Base-by-base conservation (phyloP, 2,329 filamentous ascomycete genomes). In the Raffaelea deltoideospora region DNA sequence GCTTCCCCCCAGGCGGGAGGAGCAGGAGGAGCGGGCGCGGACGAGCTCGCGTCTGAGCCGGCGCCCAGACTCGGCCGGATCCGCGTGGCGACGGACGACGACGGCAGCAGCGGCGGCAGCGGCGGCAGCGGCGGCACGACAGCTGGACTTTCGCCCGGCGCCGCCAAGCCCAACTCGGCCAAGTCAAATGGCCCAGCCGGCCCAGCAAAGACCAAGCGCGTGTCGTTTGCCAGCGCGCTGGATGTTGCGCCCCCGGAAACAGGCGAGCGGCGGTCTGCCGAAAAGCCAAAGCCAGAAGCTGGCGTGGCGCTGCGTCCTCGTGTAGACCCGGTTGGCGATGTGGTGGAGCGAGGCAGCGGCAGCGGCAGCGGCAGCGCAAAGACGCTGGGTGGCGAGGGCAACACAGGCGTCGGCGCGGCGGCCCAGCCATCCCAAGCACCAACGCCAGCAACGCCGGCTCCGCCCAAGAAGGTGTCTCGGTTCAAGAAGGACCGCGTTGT, bases 161-260 rank as follows among this genome's bases (percentile, higher is more conserved):
- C n/a, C n/a, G n/a, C n/a, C n/a, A n/a, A n/a, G n/a, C n/a, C n/a
- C n/a, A n/a, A n/a, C n/a, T n/a, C n/a, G n/a, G n/a, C n/a, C n/a
- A n/a, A n/a, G n/a, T 26, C 8, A 26, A 26, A 13, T 26, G 20
- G 22, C 14, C 29, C 17, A 30, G 24, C 15, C 29, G 15, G 11
- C 31, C 3, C 7, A n/a, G 24, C 28, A 21, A 2, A 24, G 20
- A 9, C 20, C 21, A 30, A n/a, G 22, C 29, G 34, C 40, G 86
- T 94, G 20, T 73, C 79, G n/a, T 94, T 94, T 55, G 78, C 85
- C 3, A 61, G 76, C 24, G 65, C 67, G 6, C 60, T 93, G 24
- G 82, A 90, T 47, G 75, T 92, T 43, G 77, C 80, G 33, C 50
- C 43, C 18, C 41, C 36, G 31, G 5, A 26, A 15, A 10, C 17